phyloP scores from a whole-genome alignment of 768 basidiomycete genomes.

The Termitomyces sp. region DNA sequence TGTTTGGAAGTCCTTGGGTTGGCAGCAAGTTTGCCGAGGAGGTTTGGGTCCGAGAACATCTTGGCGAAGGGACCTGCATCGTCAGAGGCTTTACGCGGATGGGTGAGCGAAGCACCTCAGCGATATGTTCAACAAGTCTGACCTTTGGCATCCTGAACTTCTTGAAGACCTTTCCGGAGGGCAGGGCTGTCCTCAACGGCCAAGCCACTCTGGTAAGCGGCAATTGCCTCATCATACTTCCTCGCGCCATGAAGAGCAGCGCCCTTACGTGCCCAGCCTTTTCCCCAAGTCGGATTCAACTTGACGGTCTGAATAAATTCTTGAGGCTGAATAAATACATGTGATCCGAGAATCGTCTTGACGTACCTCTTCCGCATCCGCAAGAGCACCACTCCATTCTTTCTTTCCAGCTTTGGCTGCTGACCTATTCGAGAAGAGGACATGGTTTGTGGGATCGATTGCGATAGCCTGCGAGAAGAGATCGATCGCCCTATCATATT shows the following conservation, averaged over 20 bases:
- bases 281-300: constrained; percentile 79
- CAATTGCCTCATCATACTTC: constrained; percentile 79
- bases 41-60: constrained; percentile 81
- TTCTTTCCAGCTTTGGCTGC: constrained; percentile 88
- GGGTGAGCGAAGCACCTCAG: background rate
- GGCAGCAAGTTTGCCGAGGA: constrained; percentile 77
- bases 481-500: constrained; percentile 86
- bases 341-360: constrained; percentile 1
- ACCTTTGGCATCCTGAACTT: constrained; percentile 86
- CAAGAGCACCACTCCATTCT: constrained; percentile 69
- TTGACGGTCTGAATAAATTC: constrained; percentile 59
- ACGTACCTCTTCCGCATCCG: constrained; percentile 87
- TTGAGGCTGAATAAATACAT: constrained; percentile 11
- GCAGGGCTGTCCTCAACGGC: constrained; percentile 80
- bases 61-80: constrained; percentile 52
- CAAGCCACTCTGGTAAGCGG: constrained; percentile 78
- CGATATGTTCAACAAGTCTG: background rate
- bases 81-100: constrained; percentile 10
- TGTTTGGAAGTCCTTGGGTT: constrained; percentile 86
- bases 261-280: constrained; percentile 89
- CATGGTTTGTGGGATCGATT: constrained; percentile 80
- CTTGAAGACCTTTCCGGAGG: constrained; percentile 82
- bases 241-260: constrained; percentile 86
- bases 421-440: constrained; percentile 90
- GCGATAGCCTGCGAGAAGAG: constrained; percentile 80